A percentile compares a stretch with the other conserved stretches of the same genome.
These are phyloP conservation scores for Xylariaceae sp. DNA, from an alignment of 2,329 filamentous ascomycete genomes.

Conservation along the genomic window DNA sequence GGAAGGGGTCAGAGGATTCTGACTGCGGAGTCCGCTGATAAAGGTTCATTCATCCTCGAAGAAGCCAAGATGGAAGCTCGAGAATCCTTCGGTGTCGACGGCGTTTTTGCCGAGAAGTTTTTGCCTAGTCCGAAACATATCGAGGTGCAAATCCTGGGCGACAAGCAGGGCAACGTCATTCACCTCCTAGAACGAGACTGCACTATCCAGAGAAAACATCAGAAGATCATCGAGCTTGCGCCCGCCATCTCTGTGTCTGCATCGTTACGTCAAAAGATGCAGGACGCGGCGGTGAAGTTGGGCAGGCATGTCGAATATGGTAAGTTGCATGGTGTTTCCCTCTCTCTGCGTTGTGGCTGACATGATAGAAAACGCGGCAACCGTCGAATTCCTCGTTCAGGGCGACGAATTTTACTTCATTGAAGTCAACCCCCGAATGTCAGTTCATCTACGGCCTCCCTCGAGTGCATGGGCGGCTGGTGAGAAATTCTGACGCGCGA, in stretches of 20 bases:
- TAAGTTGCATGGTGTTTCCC: too few species aligned
- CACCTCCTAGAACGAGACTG: conserved; percentile 66
- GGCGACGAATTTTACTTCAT: conserved; percentile 58
- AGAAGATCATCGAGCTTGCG: conserved; percentile 61
- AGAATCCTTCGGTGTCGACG: too few species aligned
- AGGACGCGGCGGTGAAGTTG: conserved; percentile 52
- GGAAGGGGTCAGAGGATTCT: too few species aligned
- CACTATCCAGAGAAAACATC: conserved; percentile 64
- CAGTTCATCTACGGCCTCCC: too few species aligned
- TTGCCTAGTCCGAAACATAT: conserved; percentile 60
- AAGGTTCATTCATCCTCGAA: too few species aligned
- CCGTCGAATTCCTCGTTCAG: conserved; percentile 57
- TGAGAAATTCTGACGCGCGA: too few species aligned
- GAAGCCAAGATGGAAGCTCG: too few species aligned
- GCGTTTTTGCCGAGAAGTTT: conserved; percentile 58
- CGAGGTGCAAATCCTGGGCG: conserved; percentile 54
- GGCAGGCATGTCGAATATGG: conserved; percentile 41
- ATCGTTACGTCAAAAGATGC: too few species aligned
- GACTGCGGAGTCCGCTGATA: too few species aligned
- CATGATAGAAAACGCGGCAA: too few species aligned
- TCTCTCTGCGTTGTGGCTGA: too few species aligned
- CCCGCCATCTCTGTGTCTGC: conserved; percentile 45
- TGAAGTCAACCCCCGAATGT: conserved; percentile 59
- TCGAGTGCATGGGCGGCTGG: too few species aligned
- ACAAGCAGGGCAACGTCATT: conserved; percentile 57